These are phyloP conservation scores for Cryphonectria parasitica DNA, from an alignment of 2,329 filamentous ascomycete genomes.

Conservation along the genomic window DNA sequence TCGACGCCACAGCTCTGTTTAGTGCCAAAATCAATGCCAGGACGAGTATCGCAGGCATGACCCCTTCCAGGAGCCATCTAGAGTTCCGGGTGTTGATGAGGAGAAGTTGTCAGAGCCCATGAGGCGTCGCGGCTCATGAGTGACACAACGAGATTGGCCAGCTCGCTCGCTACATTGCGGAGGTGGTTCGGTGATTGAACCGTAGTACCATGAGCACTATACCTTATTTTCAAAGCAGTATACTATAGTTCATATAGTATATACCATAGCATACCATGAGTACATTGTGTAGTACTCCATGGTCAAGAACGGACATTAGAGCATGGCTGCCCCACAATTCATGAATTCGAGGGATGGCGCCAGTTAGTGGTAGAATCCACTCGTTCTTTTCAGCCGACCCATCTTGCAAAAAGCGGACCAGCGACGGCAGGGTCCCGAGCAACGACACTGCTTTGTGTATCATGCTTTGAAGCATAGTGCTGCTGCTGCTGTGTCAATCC, in stretches of 20 bases:
- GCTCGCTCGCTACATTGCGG: background rate
- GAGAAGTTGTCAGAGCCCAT: background rate
- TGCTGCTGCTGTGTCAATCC: background rate
- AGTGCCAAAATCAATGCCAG: background rate
- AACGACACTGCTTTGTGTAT: background rate
- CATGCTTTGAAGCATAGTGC: background rate
- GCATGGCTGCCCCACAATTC: constrained; percentile 3
- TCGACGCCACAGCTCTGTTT: background rate
- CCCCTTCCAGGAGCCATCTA: background rate
- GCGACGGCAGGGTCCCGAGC: background rate
- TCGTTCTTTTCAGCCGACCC: background rate
- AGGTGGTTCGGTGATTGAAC: background rate
- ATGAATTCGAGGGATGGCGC: constrained; percentile 12
- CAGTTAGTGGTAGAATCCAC: constrained; percentile 2
- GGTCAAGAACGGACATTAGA: background rate
- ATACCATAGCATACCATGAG: background rate
- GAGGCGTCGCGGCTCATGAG: background rate
- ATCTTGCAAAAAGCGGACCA: background rate
- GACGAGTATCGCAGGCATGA: background rate
- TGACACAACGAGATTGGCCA: background rate
- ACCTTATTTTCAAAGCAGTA: background rate
- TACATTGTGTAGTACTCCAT: background rate
- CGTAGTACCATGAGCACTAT: background rate
- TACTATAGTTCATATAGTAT: background rate
- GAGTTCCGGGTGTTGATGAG: no score